Evolutionary conservation across 495 filamentous ascomycete genomes (phyloP).

Genomic region (Bacidia rubella): DNA sequence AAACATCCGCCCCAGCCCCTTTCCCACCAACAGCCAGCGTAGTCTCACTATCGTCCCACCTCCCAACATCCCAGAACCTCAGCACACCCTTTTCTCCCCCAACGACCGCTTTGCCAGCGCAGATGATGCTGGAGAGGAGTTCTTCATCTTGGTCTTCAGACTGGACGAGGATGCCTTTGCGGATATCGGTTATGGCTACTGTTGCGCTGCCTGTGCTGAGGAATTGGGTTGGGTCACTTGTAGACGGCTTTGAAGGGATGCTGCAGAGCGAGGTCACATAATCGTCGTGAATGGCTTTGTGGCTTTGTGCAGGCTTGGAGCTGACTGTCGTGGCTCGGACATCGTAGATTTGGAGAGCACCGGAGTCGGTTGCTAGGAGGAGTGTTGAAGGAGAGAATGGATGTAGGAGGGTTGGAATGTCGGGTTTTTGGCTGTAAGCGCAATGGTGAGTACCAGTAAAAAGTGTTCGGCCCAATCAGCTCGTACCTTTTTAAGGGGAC

Average conservation of each 20-base stretch:
- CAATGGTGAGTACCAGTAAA: not conserved
- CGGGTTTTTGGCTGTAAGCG: conserved; percentile 21
- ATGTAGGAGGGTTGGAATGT: conserved; percentile 65
- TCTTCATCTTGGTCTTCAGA: conserved; percentile 94
- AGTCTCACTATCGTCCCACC: conserved; percentile 91
- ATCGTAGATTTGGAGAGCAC: conserved; percentile 80
- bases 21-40: conserved; percentile 55
- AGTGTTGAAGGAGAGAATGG: conserved; percentile 71
- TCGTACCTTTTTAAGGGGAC: conserved; percentile 23
- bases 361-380: conserved; percentile 80
- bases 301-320: conserved; percentile 49
- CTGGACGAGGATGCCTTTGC: conserved; percentile 64
- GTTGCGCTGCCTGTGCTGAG: conserved; percentile 83
- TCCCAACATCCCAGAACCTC: conserved; percentile 84
- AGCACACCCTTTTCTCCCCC: conserved; percentile 69
- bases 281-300: conserved; percentile 76
- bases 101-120: conserved; percentile 67
- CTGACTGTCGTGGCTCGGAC: conserved; percentile 11
- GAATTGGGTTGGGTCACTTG: conserved; percentile 79
- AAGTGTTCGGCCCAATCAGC: too few species aligned
- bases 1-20: conserved; percentile 48
- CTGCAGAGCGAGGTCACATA: conserved; percentile 84
- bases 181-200: conserved; percentile 74
- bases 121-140: conserved; percentile 62
- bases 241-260: conserved; percentile 35